Evolutionary conservation across 2,329 filamentous ascomycete genomes (phyloP).

Genomic region (Monosporascus sp.): DNA sequence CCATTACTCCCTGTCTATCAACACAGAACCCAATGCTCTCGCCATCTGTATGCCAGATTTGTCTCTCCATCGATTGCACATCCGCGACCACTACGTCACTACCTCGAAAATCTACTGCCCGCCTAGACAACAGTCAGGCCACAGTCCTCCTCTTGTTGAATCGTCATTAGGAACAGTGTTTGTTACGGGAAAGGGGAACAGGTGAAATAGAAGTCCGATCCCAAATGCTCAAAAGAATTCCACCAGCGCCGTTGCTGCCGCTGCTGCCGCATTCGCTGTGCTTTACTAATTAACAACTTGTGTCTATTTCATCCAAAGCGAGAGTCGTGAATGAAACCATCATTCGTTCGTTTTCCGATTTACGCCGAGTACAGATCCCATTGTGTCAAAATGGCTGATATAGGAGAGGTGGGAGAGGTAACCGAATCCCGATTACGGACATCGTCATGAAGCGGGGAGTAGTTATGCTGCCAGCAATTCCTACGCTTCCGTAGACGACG

Average conservation of each 20-base stretch:
- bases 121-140: background rate
- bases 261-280: slow-evolving; percentile 16
- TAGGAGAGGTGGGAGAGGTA: slow-evolving; percentile 4
- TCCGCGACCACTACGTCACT: background rate
- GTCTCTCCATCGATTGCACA: background rate
- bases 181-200: slow-evolving; percentile 19
- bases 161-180: slow-evolving; percentile 1
- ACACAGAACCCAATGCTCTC: background rate
- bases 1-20: background rate
- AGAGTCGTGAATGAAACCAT: slow-evolving; percentile 27
- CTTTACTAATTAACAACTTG: slow-evolving; percentile 30
- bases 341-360: slow-evolving; percentile 20
- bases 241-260: slow-evolving; percentile 22
- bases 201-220: slow-evolving; percentile 21
- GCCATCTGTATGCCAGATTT: background rate
- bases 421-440: slow-evolving; percentile 5
- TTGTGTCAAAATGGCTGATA: slow-evolving; percentile 8
- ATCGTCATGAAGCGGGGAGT: slow-evolving; percentile 1
- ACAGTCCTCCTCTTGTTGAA: background rate
- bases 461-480: background rate
- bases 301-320: slow-evolving; percentile 28
- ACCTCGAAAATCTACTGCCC: background rate
- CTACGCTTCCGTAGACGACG: background rate
- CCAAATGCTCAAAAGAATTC: slow-evolving; percentile 27
- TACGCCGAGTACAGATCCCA: slow-evolving; percentile 17